Percentiles rank a stretch among this genome's conserved stretches.
phyloP scores from a whole-genome alignment of 305 asterid species.

The Ilex paraguariensis region DNA sequence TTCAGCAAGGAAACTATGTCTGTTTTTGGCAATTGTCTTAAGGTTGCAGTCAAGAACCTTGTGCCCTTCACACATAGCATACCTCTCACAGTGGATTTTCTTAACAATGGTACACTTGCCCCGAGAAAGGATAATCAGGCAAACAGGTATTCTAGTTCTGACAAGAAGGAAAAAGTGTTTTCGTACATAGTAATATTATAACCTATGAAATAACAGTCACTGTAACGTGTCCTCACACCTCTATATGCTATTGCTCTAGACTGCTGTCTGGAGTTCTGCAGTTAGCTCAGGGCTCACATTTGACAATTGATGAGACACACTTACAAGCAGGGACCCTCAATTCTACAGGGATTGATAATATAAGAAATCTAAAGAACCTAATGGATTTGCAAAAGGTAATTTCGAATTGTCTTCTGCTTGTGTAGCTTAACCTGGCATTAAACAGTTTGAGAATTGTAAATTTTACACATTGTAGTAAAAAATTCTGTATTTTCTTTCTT shows the following conservation, averaged over 20 bases:
- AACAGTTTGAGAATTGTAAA: background rate
- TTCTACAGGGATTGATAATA: constrained; percentile 64
- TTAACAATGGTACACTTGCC: constrained; percentile 59
- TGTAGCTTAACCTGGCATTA: background rate
- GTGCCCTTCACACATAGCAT: constrained; percentile 64
- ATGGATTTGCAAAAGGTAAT: constrained; percentile 64
- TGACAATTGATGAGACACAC: constrained; percentile 73
- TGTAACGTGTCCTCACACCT: background rate
- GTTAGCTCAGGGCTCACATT: constrained; percentile 78
- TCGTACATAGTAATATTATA: too few species aligned
- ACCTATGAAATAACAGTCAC: background rate
- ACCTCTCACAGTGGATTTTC: constrained; percentile 69
- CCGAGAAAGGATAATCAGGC: constrained; percentile 82
- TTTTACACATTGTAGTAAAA: too few species aligned
- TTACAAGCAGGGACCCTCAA: constrained; percentile 64
- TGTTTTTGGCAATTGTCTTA: constrained; percentile 53
- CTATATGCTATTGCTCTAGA: constrained; percentile 31
- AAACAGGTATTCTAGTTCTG: constrained; percentile 45
- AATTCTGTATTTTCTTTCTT: background rate
- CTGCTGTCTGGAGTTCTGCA: constrained; percentile 64
- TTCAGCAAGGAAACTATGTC: constrained; percentile 62
- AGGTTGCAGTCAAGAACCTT: constrained; percentile 48
- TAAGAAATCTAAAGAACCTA: constrained; percentile 45
- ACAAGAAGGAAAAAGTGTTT: too few species aligned
- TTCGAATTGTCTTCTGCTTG: background rate